phyloP scores from a whole-genome alignment of 164 flowering plant species.

The Chimonanthus praecox region DNA sequence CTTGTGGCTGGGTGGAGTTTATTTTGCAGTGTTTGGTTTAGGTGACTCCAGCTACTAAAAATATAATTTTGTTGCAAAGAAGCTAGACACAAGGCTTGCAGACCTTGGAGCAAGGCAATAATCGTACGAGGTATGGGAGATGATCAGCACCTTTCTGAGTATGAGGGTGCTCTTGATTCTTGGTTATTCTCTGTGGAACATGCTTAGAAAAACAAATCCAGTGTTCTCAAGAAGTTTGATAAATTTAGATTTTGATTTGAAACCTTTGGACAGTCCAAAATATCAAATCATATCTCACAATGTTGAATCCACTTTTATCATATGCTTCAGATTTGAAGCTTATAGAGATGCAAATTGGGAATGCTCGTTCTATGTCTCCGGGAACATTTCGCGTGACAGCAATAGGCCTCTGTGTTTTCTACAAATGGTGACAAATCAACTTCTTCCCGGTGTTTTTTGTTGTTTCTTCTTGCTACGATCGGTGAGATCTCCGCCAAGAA shows the following conservation, averaged over 20 bases:
- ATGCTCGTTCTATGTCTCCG: slow-evolving; percentile 57
- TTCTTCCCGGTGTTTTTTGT: too few relatives aligned
- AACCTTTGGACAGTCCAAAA: slow-evolving; percentile 58
- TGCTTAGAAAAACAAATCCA: slow-evolving; percentile 42
- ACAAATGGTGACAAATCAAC: slow-evolving; percentile 44
- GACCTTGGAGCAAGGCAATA: slow-evolving; percentile 76
- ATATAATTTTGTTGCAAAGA: slow-evolving; percentile 69
- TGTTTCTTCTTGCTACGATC: too few relatives aligned
- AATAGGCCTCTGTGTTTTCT: slow-evolving; percentile 63
- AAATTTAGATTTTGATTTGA: slow-evolving; percentile 25
- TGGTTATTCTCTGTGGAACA: slow-evolving; percentile 88
- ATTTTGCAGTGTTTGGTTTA: too few relatives aligned
- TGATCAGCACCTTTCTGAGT: slow-evolving; percentile 98
- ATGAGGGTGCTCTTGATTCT: slow-evolving; percentile 95
- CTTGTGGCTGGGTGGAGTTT: too few relatives aligned
- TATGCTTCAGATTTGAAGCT: slow-evolving; percentile 42
- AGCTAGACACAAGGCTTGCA: slow-evolving; percentile 80
- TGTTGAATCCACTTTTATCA: slow-evolving; percentile 23
- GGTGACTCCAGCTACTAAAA: too few relatives aligned
- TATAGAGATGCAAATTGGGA: slow-evolving; percentile 43
- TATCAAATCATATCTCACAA: slow-evolving; percentile 53
- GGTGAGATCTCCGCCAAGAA: too few relatives aligned
- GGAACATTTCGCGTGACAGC: slow-evolving; percentile 40
- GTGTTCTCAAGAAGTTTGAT: slow-evolving; percentile 53
- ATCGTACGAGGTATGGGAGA: slow-evolving; percentile 90